phyloP scores from a whole-genome alignment of 192 early-diverging fungal genomes.

The Chytriomyces hyalinus region DNA sequence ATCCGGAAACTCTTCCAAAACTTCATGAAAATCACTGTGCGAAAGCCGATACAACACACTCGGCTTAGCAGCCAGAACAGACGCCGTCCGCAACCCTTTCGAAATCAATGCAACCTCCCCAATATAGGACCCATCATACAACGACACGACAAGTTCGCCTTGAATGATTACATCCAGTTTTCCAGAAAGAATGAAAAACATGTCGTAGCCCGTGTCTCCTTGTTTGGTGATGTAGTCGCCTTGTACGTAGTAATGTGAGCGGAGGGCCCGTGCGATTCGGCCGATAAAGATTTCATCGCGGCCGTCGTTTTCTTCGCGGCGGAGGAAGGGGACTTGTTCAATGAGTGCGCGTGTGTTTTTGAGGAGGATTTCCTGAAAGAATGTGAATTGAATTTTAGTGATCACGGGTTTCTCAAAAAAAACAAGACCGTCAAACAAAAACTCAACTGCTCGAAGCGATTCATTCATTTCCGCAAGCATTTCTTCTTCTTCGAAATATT shows the following conservation, averaged over 20 bases:
- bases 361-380: constrained; percentile 26
- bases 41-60: neutral
- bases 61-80: neutral
- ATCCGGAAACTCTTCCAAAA: constrained; percentile 1
- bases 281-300: constrained; percentile 36
- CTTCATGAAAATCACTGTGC: neutral
- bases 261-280: constrained; percentile 20
- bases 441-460: constrained; percentile 25
- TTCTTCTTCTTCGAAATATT: constrained; percentile 34
- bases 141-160: constrained; percentile 44
- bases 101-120: constrained; percentile 7
- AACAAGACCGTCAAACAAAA: too few species aligned
- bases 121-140: constrained; percentile 3
- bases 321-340: constrained; percentile 39
- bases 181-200: constrained; percentile 46
- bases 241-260: constrained; percentile 21
- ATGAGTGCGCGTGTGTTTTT: constrained; percentile 32
- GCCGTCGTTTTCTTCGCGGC: constrained; percentile 34
- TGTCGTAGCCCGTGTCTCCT: constrained; percentile 37
- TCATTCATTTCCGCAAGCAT: constrained; percentile 54
- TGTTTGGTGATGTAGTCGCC: constrained; percentile 32
- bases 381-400: constrained; percentile 17
- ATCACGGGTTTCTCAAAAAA: too few species aligned
- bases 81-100: neutral
- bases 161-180: constrained; percentile 26